Conservation (phyloP, 768 basidiomycete genomes). For the Lactarius hengduanensis region DNA sequence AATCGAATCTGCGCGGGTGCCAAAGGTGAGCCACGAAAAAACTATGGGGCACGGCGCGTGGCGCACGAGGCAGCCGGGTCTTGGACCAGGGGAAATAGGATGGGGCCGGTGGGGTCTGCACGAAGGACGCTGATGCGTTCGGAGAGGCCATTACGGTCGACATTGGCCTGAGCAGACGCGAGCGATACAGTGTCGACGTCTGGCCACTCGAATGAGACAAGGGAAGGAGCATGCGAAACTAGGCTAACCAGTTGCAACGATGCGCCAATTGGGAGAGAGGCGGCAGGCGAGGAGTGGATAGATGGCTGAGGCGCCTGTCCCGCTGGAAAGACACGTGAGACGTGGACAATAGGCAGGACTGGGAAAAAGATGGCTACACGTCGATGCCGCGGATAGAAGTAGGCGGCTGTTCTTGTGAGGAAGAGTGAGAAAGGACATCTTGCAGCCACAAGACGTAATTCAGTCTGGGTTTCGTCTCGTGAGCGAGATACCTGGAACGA, state of each 20-base stretch:
- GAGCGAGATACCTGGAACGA: neutral
- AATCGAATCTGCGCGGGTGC: constrained; percentile 50
- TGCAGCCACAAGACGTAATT: constrained; percentile 89
- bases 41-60: neutral
- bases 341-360: neutral
- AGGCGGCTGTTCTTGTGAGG: constrained; percentile 5
- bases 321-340: constrained; percentile 44
- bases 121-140: constrained; percentile 50
- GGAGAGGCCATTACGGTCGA: constrained; percentile 54
- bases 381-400: constrained; percentile 56
- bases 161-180: constrained; percentile 52
- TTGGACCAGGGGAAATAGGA: constrained; percentile 46
- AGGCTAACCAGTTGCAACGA: constrained; percentile 65
- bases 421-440: constrained; percentile 45
- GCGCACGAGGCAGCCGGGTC: constrained; percentile 12
- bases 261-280: constrained; percentile 50
- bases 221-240: neutral
- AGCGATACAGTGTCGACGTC: constrained; percentile 73
- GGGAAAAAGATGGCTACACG: constrained; percentile 50
- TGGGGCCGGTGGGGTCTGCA: constrained; percentile 38
- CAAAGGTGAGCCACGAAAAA: neutral
- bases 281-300: constrained; percentile 77
- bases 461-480: constrained; percentile 45
- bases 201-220: constrained; percentile 32
- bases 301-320: constrained; percentile 88